These are phyloP conservation scores for Phytophthora gonapodyides DNA, from an alignment of 352 stramenopile genomes.

Conservation along the genomic window DNA sequence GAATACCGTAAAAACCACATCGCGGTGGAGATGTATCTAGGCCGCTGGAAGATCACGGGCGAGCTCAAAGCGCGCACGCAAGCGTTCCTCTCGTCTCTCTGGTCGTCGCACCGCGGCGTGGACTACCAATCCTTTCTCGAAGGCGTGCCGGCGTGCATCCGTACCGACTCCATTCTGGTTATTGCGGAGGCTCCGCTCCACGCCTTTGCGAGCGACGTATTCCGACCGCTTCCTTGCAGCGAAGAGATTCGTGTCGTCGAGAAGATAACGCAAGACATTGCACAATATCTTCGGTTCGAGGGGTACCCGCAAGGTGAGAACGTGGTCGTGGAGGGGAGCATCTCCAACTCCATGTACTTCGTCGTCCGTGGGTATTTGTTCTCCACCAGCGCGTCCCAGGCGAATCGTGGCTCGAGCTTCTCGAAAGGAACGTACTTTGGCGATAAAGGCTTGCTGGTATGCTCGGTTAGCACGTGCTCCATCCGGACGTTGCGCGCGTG, in stretches of 20 bases:
- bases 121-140: conserved; percentile 65
- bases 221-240: conserved; percentile 41
- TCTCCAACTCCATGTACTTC: conserved; percentile 74
- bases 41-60: conserved; percentile 50
- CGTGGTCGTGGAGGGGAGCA: conserved; percentile 65
- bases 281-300: conserved; percentile 57
- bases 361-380: conserved; percentile 57
- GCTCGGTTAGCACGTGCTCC: conserved; percentile 51
- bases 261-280: conserved; percentile 44
- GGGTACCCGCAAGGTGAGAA: conserved; percentile 62
- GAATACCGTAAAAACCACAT: conserved; percentile 77
- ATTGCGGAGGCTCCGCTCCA: conserved; percentile 50
- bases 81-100: conserved; percentile 61
- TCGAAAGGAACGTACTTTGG: conserved; percentile 66
- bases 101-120: conserved; percentile 64
- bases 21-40: conserved; percentile 61
- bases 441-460: conserved; percentile 56
- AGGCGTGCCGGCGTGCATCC: conserved; percentile 51
- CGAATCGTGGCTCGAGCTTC: conserved; percentile 33
- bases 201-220: conserved; percentile 47
- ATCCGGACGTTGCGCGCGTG: conserved; percentile 59
- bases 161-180: conserved; percentile 52
- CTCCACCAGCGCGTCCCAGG: conserved; percentile 36
- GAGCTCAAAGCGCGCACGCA: conserved; percentile 51
- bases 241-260: conserved; percentile 32